Base-by-base conservation (phyloP, 495 filamentous ascomycete genomes). In the Penicillium nucicola region DNA sequence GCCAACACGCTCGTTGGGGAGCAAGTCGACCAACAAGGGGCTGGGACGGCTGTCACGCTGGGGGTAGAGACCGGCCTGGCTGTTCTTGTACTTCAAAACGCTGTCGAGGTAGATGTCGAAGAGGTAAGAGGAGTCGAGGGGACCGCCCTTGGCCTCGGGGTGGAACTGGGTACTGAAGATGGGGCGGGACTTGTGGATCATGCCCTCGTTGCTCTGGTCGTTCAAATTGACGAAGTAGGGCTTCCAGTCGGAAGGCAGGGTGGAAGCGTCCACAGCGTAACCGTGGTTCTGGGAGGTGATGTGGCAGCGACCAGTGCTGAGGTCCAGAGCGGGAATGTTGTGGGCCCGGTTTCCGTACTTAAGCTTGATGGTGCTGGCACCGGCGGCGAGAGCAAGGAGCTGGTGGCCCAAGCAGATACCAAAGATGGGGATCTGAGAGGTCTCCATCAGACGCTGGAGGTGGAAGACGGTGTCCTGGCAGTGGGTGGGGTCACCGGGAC, bases 131-230 rank as follows among this genome's bases (percentile, higher is more conserved):
- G 87, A 92, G 73, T 98, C 93, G 64, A 95, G 83, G 19, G 93
- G 93, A 45, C 95, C 93, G 35, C 93, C 93, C 74, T 95, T 93
- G 45, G 93, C 95, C 71, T 97, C 93, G 31, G 93, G 93, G 65
- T 98, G 93, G 83, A 97, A 98, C 70, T 97, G 93, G 48, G 92
- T 95, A 53, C 87, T 89, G 81, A 98, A 97, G 66, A 98, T 98
- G 30, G 93, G 95, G 35, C 95, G 88, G 38, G 88, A 88, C 67
- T 86, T 88, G 80, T 97, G 93, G 64, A 96, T 90, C 84, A 97
- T 90, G 44, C 86, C 91, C 73, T 97, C 92, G 67, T 97, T 97
- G 74, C 83, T 87, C 30, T 86, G 86, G 62, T 98, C 93, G 73
- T 97, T 97, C 49, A 97, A 78, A 78, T 98, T 98, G 61, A 93